Evolutionary conservation across 768 basidiomycete genomes (phyloP).

Genomic region (Terana coerulea): DNA sequence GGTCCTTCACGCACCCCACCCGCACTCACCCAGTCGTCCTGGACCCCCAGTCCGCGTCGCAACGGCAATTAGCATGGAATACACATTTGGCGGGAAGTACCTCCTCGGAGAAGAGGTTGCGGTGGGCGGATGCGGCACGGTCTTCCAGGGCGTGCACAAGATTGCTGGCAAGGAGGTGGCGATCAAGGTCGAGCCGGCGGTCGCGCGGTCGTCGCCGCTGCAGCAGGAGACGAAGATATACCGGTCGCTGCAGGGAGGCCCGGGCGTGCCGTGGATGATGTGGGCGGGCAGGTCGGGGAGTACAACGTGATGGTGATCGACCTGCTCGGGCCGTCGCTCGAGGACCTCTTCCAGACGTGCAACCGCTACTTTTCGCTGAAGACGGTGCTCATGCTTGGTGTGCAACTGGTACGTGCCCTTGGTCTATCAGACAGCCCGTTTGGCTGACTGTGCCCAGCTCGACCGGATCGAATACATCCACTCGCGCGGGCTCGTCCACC

Average conservation of each 20-base stretch:
- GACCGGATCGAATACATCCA: constrained; percentile 97
- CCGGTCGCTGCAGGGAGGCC: constrained; percentile 85
- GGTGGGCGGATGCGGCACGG: constrained; percentile 77
- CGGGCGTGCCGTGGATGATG: constrained; percentile 89
- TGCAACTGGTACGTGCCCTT: constrained; percentile 74
- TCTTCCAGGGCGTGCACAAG: constrained; percentile 76
- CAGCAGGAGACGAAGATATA: constrained; percentile 91
- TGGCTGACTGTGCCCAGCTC: constrained; percentile 51
- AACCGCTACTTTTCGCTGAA: constrained; percentile 93
- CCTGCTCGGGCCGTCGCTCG: constrained; percentile 85
- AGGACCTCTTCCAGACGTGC: constrained; percentile 84
- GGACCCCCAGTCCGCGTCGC: neutral
- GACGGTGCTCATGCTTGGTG: constrained; percentile 89
- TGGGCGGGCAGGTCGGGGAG: constrained; percentile 90
- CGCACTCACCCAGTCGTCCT: no score
- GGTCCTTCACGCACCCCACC: neutral
- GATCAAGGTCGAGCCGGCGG: constrained; percentile 75
- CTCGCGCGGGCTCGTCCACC: constrained; percentile 90
- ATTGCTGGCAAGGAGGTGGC: constrained; percentile 82
- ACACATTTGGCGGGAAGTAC: constrained; percentile 71
- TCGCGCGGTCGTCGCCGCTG: constrained; percentile 50
- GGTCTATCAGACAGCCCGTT: neutral
- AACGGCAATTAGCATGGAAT: constrained; percentile 23
- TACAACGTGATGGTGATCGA: constrained; percentile 99
- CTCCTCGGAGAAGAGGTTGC: constrained; percentile 77